Base-by-base conservation (phyloP, 1,139 yeast species). In the Casaregolazyma lundiana region DNA sequence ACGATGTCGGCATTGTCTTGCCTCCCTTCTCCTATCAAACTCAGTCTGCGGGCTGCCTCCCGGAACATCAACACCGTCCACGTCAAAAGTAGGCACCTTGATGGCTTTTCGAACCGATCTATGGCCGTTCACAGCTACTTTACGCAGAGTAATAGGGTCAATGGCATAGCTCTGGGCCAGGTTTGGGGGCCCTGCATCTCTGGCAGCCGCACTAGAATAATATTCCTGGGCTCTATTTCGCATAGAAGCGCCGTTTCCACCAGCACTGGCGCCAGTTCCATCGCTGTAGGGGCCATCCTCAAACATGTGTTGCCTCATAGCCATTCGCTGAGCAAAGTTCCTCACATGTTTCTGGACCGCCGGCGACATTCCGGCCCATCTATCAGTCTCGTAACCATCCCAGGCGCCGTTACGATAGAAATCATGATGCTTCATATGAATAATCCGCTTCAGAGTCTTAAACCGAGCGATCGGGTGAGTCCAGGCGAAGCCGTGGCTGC, bases 131-230 rank as follows among this genome's bases (percentile, higher is more conserved):
- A 22, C 15, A 4, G 34, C 19, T 13, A 24, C 36, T 17, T 35
- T 26, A 30, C 41, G 43, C 45, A 51, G 17, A 21, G 53, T 51
- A 11, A 51, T 49, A 5, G 47, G 48, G 29, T 51, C 54, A 21
- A 50, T 50, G 13, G 44, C 42, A 35, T 48, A 51, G n/a, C 15
- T 26, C 16, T 26, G 32, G 11, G 32, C 32, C 7, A 26, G 15
- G 15, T n/a, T n/a, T n/a, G n/a, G n/a, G n/a, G n/a, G n/a, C n/a
- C n/a, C n/a, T n/a, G n/a, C n/a, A n/a, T n/a, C n/a, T n/a, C n/a
- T n/a, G n/a, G n/a, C n/a, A 7, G 32, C 32, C 32, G 13, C 13
- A 11, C 13, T 26, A n/a, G 32, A 13, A 26, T 26, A 26, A 7
- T 26, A 26, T 11, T 26, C 32, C 32, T 11, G 11, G 2, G 32